Base-by-base conservation (phyloP, 768 basidiomycete genomes). In the Mycena alexandri region DNA sequence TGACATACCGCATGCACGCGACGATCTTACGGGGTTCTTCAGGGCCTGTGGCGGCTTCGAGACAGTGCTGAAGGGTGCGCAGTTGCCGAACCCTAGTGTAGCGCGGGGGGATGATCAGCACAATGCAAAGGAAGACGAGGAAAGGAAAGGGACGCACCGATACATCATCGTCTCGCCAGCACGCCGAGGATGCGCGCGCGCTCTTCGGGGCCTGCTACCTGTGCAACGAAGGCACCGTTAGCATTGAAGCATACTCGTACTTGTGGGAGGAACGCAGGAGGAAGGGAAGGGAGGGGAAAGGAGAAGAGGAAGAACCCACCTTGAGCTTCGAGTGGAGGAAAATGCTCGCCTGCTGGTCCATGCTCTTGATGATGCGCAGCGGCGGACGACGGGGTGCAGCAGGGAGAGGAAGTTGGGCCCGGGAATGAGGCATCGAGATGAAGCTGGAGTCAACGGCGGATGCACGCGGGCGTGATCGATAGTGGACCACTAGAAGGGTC, bases 251-350 rank as follows among this genome's bases (percentile, higher is more conserved):
- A 47, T 47, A 47, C 46, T 50, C n/a, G n/a, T n/a, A n/a, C n/a
- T n/a, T n/a, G n/a, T n/a, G 48, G 48, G 48, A 50, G 48, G 48
- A 50, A 50, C 21, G 48, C 48, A 50, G 48, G 25, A 50, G 25
- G 48, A 50, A 22, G 48, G 22, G 48, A 29, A 50, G 25, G 48
- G 25, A 29, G 48, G 25, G 25, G 48, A 22, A 22, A 50, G n/a
- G n/a, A n/a, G n/a, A n/a, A n/a, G n/a, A n/a, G n/a, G n/a, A n/a
- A n/a, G n/a, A n/a, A n/a, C n/a, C n/a, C n/a, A 22, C n/a, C n/a
- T n/a, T n/a, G n/a, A n/a, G n/a, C n/a, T n/a, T n/a, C n/a, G 48
- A 19, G 48, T 9, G 22, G 48, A 50, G 48, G 48, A 50, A 50
- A n/a, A n/a, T n/a, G n/a, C n/a, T n/a, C n/a, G n/a, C n/a, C n/a